Base-by-base conservation (phyloP, 2,329 filamentous ascomycete species). In the Colletotrichum cuscutae region DNA sequence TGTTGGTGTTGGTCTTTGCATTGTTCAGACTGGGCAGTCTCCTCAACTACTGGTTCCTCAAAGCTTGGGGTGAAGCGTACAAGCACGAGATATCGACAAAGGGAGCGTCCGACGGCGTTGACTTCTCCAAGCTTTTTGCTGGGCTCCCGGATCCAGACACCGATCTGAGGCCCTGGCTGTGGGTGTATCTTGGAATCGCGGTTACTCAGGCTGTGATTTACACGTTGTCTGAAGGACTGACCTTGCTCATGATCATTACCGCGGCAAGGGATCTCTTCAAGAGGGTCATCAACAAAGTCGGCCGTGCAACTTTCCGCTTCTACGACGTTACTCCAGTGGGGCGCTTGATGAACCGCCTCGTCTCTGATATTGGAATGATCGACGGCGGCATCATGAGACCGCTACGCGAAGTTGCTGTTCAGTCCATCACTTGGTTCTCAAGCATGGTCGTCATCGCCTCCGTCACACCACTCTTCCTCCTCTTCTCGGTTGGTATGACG, bases 291-390 rank as follows among this genome's bases (percentile, higher is more conserved):
- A 84, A 88, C 1, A 89, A 89, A 64, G 94, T 98, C 62, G 93
- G 92, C 79, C 89, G 91, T 77, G 94, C 95, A 0, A 95, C 92
- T 0, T 97, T 98, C 83, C 91, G 95, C 1, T 98, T 95, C 81
- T 97, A 97, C 83, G 95, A 98, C 79, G 91, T 94, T 4, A 98
- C 95, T 0, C 95, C 95, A 0, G 92, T 97, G 0, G 95, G 95
- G 0, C 90, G 95, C 59, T 85, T 98, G 74, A 98, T 98, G 94
- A 98, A 98, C 80, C 90, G 95, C 8, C 87, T 98, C 73, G 97
- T 95, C 0, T 94, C 94, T 1, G 95, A 98, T 78, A 97, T 98
- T 82, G 94, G 93, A 32, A 95, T 94, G 62, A 89, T 98, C 0
- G 95, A 98, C 78, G 95, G 95, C 1, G 92, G 93, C n/a, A 93